Percentiles rank a stretch among this genome's conserved stretches.
phyloP scores from a whole-genome alignment of 2,329 filamentous ascomycete genomes.

The Neonectria sp. region DNA sequence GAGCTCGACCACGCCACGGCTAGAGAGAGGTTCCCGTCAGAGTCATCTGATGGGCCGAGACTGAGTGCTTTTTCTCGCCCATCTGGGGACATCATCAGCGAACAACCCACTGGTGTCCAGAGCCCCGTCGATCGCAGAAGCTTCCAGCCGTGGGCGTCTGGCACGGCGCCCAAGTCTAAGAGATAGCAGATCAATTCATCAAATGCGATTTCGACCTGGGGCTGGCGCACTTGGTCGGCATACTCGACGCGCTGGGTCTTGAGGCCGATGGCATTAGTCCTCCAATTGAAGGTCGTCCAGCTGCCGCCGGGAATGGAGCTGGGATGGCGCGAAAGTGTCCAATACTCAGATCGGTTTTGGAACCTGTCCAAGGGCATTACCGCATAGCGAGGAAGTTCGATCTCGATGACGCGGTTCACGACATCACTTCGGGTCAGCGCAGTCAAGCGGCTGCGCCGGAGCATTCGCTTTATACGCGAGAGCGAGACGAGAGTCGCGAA shows the following conservation, averaged over 20 bases:
- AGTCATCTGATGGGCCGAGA: slow-evolving; percentile 70
- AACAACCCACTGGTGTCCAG: slow-evolving; percentile 73
- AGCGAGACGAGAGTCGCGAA: slow-evolving; percentile 72
- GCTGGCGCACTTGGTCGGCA: slow-evolving; percentile 68
- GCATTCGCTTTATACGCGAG: slow-evolving; percentile 72
- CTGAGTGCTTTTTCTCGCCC: slow-evolving; percentile 65
- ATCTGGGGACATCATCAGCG: slow-evolving; percentile 68
- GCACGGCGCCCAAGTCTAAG: slow-evolving; percentile 74
- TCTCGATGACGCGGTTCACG: slow-evolving; percentile 76
- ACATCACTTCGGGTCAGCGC: slow-evolving; percentile 75
- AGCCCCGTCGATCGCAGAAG: slow-evolving; percentile 70
- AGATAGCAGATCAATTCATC: slow-evolving; percentile 74
- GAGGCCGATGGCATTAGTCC: slow-evolving; percentile 72
- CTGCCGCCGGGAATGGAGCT: slow-evolving; percentile 71
- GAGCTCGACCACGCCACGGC: slow-evolving; percentile 69
- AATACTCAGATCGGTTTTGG: slow-evolving; percentile 69
- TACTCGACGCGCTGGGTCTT: slow-evolving; percentile 77
- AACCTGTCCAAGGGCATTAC: slow-evolving; percentile 73
- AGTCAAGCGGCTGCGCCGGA: slow-evolving; percentile 69
- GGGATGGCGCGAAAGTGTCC: slow-evolving; percentile 66
- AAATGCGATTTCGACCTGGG: slow-evolving; percentile 68
- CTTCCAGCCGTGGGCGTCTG: slow-evolving; percentile 71
- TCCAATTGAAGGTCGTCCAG: slow-evolving; percentile 79
- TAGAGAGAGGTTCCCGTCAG: slow-evolving; percentile 72
- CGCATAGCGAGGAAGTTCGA: slow-evolving; percentile 75